Conservation (phyloP, 495 filamentous ascomycete species). For the Pseudevernia furfuracea region DNA sequence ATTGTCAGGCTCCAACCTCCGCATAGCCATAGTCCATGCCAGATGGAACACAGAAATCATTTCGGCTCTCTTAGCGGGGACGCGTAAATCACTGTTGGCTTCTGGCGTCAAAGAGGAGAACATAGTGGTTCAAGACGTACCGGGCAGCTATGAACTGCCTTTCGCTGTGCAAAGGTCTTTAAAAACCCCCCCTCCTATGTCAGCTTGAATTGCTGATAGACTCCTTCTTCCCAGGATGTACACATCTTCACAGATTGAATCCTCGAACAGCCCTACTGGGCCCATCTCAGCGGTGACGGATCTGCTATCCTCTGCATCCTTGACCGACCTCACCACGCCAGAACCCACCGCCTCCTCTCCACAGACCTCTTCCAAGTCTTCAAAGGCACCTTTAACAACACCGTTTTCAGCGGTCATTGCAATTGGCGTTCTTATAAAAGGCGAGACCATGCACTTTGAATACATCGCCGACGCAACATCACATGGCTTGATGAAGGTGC, state of each 20-base stretch:
- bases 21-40: constrained; percentile 90
- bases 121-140: constrained; percentile 81
- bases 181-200: constrained; percentile 3
- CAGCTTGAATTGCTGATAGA: background rate
- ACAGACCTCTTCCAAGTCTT: constrained; percentile 31
- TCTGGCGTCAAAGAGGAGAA: constrained; percentile 80
- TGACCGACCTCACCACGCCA: constrained; percentile 47
- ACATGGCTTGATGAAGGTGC: constrained; percentile 88
- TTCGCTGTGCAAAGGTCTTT: constrained; percentile 73
- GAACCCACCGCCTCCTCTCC: constrained; percentile 20
- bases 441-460: constrained; percentile 97
- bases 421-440: constrained; percentile 94
- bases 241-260: constrained; percentile 78
- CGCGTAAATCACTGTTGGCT: constrained; percentile 51
- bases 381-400: constrained; percentile 44
- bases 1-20: constrained; percentile 62
- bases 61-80: constrained; percentile 67
- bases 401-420: constrained; percentile 92
- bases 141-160: constrained; percentile 89
- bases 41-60: constrained; percentile 85
- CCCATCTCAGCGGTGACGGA: constrained; percentile 63
- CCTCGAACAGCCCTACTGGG: constrained; percentile 45
- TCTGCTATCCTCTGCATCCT: constrained; percentile 59
- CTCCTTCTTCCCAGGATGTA: constrained; percentile 53
- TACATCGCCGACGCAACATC: constrained; percentile 90